Conservation (phyloP, 345 rosid species). For the Pugionium dolabratum region DNA sequence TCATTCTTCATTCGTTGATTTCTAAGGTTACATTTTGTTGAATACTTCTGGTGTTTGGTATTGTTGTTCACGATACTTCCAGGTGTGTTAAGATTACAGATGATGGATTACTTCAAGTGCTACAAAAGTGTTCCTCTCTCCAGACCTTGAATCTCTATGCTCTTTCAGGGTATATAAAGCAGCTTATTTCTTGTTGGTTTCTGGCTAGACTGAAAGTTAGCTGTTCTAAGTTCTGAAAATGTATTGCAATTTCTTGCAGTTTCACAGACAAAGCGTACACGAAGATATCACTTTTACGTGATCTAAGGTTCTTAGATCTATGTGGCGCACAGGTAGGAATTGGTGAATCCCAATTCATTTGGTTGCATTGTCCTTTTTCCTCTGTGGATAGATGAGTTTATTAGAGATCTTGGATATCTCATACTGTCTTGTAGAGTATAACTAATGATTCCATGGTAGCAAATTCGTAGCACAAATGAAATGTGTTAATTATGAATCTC, state of each 20-base stretch:
- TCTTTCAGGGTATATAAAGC: constrained; percentile 59
- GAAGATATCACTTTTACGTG: constrained; percentile 59
- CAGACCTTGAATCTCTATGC: constrained; percentile 84
- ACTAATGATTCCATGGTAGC: constrained; percentile 6
- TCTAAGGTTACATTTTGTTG: background rate
- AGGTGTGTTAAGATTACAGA: constrained; percentile 90
- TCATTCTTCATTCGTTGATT: background rate
- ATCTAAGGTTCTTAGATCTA: constrained; percentile 70
- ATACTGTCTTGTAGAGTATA: background rate
- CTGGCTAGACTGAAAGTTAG: constrained; percentile 16
- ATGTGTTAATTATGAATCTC: background rate
- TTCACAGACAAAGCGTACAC: constrained; percentile 76
- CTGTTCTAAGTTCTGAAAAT: constrained; percentile 16
- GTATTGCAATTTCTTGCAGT: constrained; percentile 46
- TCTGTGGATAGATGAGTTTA: constrained; percentile 13
- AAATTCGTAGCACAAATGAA: background rate
- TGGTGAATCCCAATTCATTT: constrained; percentile 23
- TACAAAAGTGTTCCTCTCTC: constrained; percentile 62
- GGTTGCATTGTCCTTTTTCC: constrained; percentile 14
- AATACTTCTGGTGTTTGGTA: constrained; percentile 16
- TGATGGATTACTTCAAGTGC: constrained; percentile 66
- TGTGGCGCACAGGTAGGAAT: constrained; percentile 91
- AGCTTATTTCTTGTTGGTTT: background rate
- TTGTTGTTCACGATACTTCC: constrained; percentile 23
- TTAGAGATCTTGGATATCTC: constrained; percentile 4